Evolutionary conservation across 768 basidiomycete species (phyloP).

Genomic region (Auriculariales sp.): DNA sequence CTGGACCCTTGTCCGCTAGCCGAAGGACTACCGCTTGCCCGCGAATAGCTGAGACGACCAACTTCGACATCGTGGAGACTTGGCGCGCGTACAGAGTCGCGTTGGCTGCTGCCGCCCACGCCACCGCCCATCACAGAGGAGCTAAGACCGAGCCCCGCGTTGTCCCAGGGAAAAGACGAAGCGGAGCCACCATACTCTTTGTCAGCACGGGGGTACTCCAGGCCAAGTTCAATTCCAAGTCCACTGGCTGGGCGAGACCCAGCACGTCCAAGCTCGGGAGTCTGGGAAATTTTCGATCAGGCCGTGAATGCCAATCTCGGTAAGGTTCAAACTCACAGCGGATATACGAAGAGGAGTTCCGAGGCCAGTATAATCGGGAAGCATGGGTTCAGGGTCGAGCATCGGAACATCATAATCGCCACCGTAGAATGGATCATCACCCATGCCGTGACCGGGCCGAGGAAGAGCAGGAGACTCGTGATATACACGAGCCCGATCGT

Average conservation of each 20-base stretch:
- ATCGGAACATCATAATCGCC: neutral
- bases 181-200: slow-evolving; percentile 21
- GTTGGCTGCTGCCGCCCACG: slow-evolving; percentile 17
- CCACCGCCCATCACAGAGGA: slow-evolving; percentile 18
- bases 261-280: neutral
- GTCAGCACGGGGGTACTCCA: neutral
- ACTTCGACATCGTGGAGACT: slow-evolving; percentile 39
- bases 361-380: neutral
- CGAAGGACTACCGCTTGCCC: slow-evolving; percentile 3
- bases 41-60: slow-evolving; percentile 26
- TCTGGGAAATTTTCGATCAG: neutral
- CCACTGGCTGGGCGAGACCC: neutral
- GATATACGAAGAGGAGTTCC: neutral
- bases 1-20: slow-evolving; percentile 11
- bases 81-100: slow-evolving; percentile 24
- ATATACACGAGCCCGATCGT: neutral
- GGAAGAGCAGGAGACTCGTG: neutral
- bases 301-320: neutral
- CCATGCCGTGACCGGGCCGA: neutral
- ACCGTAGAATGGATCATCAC: neutral
- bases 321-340: neutral
- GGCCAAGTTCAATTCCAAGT: neutral
- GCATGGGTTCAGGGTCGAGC: neutral
- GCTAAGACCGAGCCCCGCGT: slow-evolving; percentile 54
- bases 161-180: slow-evolving; percentile 73